phyloP scores from a whole-genome alignment of 108 stramenopile genomes.

The Schizochytrium sp. region DNA sequence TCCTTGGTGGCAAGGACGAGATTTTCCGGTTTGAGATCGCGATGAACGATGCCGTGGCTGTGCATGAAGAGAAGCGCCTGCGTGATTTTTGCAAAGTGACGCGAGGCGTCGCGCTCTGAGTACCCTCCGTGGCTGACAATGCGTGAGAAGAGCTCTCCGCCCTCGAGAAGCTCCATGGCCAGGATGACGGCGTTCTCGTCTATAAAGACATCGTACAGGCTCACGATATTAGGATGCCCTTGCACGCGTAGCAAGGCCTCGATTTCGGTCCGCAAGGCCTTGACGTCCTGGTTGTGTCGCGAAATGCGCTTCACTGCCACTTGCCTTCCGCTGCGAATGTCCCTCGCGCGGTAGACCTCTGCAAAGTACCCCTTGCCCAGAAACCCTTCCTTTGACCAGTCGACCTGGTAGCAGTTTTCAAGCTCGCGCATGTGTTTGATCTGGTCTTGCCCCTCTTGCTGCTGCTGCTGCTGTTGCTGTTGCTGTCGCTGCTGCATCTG shows the following conservation, averaged over 20 bases:
- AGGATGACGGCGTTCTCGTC: conserved; percentile 20
- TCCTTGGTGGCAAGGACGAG: conserved; percentile 49
- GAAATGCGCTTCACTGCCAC: conserved; percentile 1
- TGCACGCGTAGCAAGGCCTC: conserved; percentile 10
- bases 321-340: conserved; percentile 2
- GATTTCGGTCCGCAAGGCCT: conserved; percentile 24
- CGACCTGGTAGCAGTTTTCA: neutral
- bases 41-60: conserved; percentile 63
- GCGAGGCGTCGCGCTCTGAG: neutral
- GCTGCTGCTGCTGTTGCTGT: neutral
- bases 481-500: neutral
- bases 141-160: conserved; percentile 79
- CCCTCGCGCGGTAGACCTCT: neutral
- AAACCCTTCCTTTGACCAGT: conserved; percentile 9
- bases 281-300: conserved; percentile 20
- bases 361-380: conserved; percentile 10
- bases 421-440: conserved; percentile 8
- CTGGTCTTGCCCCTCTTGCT: neutral
- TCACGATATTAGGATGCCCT: conserved; percentile 40
- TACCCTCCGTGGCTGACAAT: neutral
- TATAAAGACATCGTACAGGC: conserved; percentile 35
- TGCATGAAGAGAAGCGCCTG: conserved; percentile 57
- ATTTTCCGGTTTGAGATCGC: conserved; percentile 81
- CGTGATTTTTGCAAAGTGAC: conserved; percentile 2
- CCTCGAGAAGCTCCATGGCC: conserved; percentile 60